Evolutionary conservation across 2,329 filamentous ascomycete species (phyloP).

Genomic region (Pestalotiopsis fici): DNA sequence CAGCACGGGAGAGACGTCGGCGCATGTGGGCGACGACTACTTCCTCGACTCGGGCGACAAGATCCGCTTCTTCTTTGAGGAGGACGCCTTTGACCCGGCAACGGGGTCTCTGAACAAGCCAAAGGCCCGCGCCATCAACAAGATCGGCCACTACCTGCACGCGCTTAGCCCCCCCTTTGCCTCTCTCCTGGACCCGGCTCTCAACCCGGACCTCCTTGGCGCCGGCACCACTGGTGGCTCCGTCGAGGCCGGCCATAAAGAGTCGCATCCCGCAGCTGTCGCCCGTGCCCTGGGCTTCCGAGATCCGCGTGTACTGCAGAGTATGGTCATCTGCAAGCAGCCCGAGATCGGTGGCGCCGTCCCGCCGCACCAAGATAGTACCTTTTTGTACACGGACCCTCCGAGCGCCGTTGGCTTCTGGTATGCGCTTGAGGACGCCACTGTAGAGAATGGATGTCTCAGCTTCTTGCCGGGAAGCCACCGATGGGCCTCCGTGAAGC

Average conservation of each 20-base stretch:
- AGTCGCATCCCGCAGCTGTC: conserved; percentile 56
- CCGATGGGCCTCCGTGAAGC: conserved; percentile 64
- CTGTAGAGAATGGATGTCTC: conserved; percentile 82
- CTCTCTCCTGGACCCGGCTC: conserved; percentile 46
- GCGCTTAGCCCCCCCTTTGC: conserved; percentile 68
- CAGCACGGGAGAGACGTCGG: conserved; percentile 73
- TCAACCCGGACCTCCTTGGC: conserved; percentile 41
- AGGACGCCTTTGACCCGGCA: conserved; percentile 72
- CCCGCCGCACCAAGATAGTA: conserved; percentile 87
- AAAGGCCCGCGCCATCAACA: conserved; percentile 85
- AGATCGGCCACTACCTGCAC: conserved; percentile 81
- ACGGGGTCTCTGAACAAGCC: conserved; percentile 70
- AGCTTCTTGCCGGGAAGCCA: conserved; percentile 86
- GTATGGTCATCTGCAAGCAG: conserved; percentile 98
- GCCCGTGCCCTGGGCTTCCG: conserved; percentile 71
- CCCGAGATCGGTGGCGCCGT: conserved; percentile 93
- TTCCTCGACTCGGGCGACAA: conserved; percentile 90
- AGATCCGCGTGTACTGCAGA: conserved; percentile 81
- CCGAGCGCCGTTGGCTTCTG: conserved; percentile 93
- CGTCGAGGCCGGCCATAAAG: conserved; percentile 30
- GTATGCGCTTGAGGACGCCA: conserved; percentile 95
- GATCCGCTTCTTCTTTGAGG: conserved; percentile 95
- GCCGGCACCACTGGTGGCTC: conserved; percentile 46
- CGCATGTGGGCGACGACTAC: conserved; percentile 92
- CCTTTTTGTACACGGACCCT: conserved; percentile 87